These are phyloP conservation scores for barrel medic (Medicago truncatula) DNA, from an alignment of 306 rosid genomes.

Conservation along the genomic window DNA sequence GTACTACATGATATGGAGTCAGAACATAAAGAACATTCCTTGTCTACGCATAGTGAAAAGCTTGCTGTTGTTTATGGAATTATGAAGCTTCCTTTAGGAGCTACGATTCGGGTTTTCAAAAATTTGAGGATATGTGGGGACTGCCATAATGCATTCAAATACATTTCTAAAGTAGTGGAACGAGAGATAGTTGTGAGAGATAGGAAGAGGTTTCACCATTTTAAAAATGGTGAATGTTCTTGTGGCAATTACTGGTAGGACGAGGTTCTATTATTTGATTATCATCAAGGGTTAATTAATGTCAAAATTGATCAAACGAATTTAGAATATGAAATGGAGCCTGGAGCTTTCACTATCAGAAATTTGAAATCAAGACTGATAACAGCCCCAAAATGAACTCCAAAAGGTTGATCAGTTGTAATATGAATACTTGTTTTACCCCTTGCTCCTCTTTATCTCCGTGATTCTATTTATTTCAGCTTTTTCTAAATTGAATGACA, in stretches of 20 bases:
- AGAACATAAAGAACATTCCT: constrained; percentile 54
- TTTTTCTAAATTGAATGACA: constrained; percentile 13
- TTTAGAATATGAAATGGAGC: constrained; percentile 32
- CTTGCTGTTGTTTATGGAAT: constrained; percentile 62
- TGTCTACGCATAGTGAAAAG: constrained; percentile 62
- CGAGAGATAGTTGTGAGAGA: constrained; percentile 63
- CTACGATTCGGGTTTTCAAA: constrained; percentile 60
- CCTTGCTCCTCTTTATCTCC: neutral
- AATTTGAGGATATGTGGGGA: constrained; percentile 58
- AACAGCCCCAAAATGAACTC: constrained; percentile 30
- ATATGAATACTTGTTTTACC: constrained; percentile 5
- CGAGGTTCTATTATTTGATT: constrained; percentile 36
- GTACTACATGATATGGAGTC: constrained; percentile 61
- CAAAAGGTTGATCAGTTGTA: constrained; percentile 36
- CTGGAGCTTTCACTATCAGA: constrained; percentile 27
- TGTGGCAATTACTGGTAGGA: constrained; percentile 61
- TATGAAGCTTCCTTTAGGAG: constrained; percentile 58
- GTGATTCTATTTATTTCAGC: constrained; percentile 15
- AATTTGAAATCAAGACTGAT: constrained; percentile 35
- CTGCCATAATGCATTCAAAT: constrained; percentile 63
- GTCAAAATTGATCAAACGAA: constrained; percentile 14
- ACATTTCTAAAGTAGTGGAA: constrained; percentile 50
- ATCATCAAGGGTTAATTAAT: constrained; percentile 23
- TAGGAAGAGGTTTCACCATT: constrained; percentile 58
- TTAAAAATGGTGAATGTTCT: constrained; percentile 58